Base-by-base conservation (phyloP, 2,329 filamentous ascomycete species). In the Aspergillus costaricaensis region DNA sequence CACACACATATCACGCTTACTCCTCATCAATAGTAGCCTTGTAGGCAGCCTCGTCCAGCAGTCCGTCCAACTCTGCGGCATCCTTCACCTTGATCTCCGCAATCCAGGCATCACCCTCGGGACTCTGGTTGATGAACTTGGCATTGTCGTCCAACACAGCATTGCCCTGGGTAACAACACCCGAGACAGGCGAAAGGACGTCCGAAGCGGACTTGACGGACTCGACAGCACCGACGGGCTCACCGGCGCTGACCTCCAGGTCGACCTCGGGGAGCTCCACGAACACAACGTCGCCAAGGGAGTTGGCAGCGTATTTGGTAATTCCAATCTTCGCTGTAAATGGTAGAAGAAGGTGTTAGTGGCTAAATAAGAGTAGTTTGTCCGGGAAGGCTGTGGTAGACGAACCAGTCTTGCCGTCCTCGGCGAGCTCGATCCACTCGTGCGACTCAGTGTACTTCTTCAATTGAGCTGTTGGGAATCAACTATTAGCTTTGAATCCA, bases 161-260 rank as follows among this genome's bases (percentile, higher is more conserved):
- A 81, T 99, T 99, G 71, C 88, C 83, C 72, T 89, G 86, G 39
- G 86, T 83, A 62, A 99, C 86, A 68, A 81, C 90, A 74, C 94
- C 94, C 55, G 84, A 81, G 67, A 97, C 85, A 17, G 95, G 95
- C 14, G 92, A 88, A 81, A 96, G 90, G 82, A 99, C 96, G 77
- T 99, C 95, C 65, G 91, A 94, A n/a, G 95, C 95, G 64, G 90
- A 95, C 85, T 99, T 99, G 78, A 99, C 95, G 2, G 92, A 97
- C 83, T 99, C 95, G 70, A 99, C 94, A 62, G 94, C 92, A 68
- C 95, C 95, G 68, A 98, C 90, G 66, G 90, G 84, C 74, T 98
- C 94, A 71, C 92, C 92, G 59, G 88, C 85, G 60, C 80, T 79
- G 63, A 96, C 85, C 70, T 89, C 85, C 68, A 88, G 81, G 66